Evolutionary conservation across 495 filamentous ascomycete species (phyloP).

Genomic region (Glarea lozoyensis): DNA sequence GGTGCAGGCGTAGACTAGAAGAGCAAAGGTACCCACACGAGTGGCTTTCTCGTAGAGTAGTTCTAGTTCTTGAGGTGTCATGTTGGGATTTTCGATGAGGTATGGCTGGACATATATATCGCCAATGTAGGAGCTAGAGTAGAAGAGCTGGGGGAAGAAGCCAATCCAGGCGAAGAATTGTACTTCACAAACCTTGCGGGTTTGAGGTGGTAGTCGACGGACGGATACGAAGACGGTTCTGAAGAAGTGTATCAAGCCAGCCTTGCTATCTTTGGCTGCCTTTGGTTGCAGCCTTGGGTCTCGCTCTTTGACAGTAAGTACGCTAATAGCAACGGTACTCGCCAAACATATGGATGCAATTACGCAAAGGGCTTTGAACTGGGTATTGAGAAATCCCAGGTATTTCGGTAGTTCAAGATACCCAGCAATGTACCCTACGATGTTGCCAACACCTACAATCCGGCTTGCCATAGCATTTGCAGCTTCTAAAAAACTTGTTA

Average conservation of each 20-base stretch:
- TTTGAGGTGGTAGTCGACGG: slow-evolving; percentile 65
- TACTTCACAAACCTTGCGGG: slow-evolving; percentile 72
- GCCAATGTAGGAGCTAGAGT: slow-evolving; percentile 84
- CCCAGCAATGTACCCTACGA: slow-evolving; percentile 75
- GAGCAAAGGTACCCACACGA: slow-evolving; percentile 69
- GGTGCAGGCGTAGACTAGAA: slow-evolving; percentile 79
- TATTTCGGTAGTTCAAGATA: slow-evolving; percentile 64
- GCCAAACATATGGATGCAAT: slow-evolving; percentile 65
- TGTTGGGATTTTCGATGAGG: slow-evolving; percentile 64
- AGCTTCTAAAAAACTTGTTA: slow-evolving; percentile 37
- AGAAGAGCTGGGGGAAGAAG: slow-evolving; percentile 93
- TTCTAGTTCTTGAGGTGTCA: slow-evolving; percentile 66
- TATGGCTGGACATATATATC: slow-evolving; percentile 81
- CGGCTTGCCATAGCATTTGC: slow-evolving; percentile 82
- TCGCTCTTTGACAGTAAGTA: slow-evolving; percentile 58
- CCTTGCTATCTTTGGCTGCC: slow-evolving; percentile 41
- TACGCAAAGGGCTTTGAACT: slow-evolving; percentile 83
- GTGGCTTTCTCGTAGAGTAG: slow-evolving; percentile 74
- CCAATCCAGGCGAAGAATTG: slow-evolving; percentile 89
- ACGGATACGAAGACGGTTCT: slow-evolving; percentile 66
- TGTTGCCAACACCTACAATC: slow-evolving; percentile 74
- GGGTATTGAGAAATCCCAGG: slow-evolving; percentile 69
- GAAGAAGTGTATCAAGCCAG: slow-evolving; percentile 73
- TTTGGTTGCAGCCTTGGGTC: slow-evolving; percentile 67
- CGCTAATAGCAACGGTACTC: slow-evolving; percentile 58